Evolutionary conservation across 208 protist genomes (phyloP), one percentile per base, ranked within the genome.

Genomic region (Crithidia sp.): DNA sequence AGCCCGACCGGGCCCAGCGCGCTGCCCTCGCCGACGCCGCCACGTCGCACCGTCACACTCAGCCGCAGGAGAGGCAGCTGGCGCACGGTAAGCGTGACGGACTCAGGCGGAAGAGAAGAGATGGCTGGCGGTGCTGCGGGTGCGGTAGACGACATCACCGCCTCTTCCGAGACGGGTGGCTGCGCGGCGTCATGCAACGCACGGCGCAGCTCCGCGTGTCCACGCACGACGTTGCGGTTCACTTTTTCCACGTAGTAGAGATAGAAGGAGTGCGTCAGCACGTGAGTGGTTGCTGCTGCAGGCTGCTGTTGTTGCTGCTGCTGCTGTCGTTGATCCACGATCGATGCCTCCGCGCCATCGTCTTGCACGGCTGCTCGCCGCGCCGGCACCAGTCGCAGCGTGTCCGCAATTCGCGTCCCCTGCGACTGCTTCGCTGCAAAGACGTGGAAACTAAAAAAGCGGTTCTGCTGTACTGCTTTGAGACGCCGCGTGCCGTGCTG

Each of bases 391-490:
- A 74, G 17, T 13, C 75, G 77, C 56, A 95, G 71, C 28, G 83
- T 87, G 66, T 95, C 87, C 7, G 83, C 54, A 28, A 93, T 76
- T 36, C 91, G 88, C 28, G 86, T 79, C 7, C 82, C 88, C 45
- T 93, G 86, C 12, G 78, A 72, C 54, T 78, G 76, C 68, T 91
- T 93, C 47, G 71, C 61, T 5, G 87, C 82, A 50, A 87, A 95
- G 10, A 95, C 91, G 64, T 92, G 82, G 76, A 93, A 93, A 41
- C 74, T 74, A 62, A 91, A 95, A 44, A 71, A 40, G 12, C 76
- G 50, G 76, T 93, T 86, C 60, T 86, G 67, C 45, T 90, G 84
- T 7, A 95, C 36, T 13, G 68, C 64, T 50, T 83, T 81, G 16
- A 95, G 69, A 10, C 88, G 85, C 9, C 74, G 45, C 37, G 84